Percentiles rank a stretch among this genome's conserved stretches.
Conservation (phyloP, 352 stramenopile genomes). For the Phytophthora hibernalis region DNA sequence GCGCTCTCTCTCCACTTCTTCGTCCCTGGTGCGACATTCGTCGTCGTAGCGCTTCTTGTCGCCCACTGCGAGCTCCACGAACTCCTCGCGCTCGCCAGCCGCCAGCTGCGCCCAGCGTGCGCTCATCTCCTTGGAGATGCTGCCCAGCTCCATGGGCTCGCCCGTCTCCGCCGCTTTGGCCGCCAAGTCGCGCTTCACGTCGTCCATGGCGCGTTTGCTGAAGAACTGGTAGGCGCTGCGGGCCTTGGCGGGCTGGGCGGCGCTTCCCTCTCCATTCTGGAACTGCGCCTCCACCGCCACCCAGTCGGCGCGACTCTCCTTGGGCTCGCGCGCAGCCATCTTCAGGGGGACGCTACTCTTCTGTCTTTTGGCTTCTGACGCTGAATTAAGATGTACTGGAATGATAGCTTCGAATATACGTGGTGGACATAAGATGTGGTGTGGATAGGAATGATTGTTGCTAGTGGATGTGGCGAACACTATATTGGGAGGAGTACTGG, state of each 20-base stretch:
- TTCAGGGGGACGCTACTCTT: neutral
- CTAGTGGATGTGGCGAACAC: slow-evolving; percentile 2
- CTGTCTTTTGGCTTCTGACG: neutral
- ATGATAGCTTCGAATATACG: neutral
- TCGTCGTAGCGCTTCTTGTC: slow-evolving; percentile 80
- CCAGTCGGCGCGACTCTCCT: slow-evolving; percentile 79
- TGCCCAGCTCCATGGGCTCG: slow-evolving; percentile 67
- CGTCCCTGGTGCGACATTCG: slow-evolving; percentile 75
- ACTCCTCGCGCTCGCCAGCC: slow-evolving; percentile 71
- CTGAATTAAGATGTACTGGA: neutral
- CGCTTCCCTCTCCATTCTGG: slow-evolving; percentile 43
- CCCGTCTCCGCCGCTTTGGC: slow-evolving; percentile 49
- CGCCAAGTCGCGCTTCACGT: slow-evolving; percentile 65
- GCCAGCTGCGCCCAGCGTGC: slow-evolving; percentile 77
- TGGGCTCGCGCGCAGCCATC: slow-evolving; percentile 49
- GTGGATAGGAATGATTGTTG: neutral
- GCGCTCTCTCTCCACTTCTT: slow-evolving; percentile 74
- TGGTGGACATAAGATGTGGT: neutral
- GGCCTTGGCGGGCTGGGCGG: slow-evolving; percentile 62
- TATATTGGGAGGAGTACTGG: neutral
- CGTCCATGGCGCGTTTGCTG: slow-evolving; percentile 75
- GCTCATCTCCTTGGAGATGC: slow-evolving; percentile 79
- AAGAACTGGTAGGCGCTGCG: slow-evolving; percentile 84
- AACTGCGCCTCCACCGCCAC: slow-evolving; percentile 85
- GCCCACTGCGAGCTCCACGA: slow-evolving; percentile 60